These are phyloP conservation scores for Aspergillus arachidicola DNA, from an alignment of 2,329 filamentous ascomycete genomes.

Conservation along the genomic window DNA sequence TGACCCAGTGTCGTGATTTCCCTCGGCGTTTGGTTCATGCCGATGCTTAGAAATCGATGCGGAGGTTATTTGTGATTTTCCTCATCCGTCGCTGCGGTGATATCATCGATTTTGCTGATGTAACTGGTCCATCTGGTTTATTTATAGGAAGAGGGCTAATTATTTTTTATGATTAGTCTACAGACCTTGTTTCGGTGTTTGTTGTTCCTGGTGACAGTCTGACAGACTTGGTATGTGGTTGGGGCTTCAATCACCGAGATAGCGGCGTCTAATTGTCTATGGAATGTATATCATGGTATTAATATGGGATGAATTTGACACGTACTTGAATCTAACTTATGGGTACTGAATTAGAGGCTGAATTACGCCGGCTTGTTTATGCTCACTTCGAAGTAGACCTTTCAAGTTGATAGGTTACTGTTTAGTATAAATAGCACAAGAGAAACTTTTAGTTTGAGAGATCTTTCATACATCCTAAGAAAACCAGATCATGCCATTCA, in stretches of 20 bases:
- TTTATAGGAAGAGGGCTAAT: neutral
- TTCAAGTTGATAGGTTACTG: neutral
- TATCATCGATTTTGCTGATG: neutral
- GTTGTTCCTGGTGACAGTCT: no score
- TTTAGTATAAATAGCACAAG: neutral
- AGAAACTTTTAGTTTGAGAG: neutral
- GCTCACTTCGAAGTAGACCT: no score
- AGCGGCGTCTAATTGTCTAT: no score
- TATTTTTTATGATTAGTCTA: no score
- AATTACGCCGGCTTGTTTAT: neutral
- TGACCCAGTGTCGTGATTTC: conserved; percentile 17
- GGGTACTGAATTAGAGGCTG: neutral
- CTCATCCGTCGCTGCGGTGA: neutral
- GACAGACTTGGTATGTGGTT: neutral
- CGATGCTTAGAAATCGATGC: conserved; percentile 21
- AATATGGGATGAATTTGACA: neutral
- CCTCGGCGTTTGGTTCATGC: conserved; percentile 14
- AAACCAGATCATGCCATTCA: neutral
- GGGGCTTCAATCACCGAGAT: neutral
- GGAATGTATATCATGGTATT: no score
- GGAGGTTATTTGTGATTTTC: neutral
- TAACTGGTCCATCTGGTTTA: neutral
- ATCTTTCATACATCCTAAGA: neutral
- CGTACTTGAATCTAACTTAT: neutral
- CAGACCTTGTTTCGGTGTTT: neutral